These are phyloP conservation scores for Butyriboletus appendiculatus DNA, from an alignment of 1,284 basidiomycete species.

Conservation along the genomic window DNA sequence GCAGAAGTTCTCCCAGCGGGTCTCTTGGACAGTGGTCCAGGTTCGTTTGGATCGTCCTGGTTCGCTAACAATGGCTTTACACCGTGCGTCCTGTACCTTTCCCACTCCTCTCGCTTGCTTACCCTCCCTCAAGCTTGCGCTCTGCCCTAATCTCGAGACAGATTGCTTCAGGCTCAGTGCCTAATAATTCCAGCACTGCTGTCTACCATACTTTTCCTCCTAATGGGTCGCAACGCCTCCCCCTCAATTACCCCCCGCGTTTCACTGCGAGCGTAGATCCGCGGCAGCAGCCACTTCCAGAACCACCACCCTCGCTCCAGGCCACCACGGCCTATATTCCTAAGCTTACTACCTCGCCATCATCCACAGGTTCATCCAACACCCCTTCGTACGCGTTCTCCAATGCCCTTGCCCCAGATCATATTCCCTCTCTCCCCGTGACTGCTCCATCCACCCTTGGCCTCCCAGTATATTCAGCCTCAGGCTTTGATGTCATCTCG, in stretches of 20 bases:
- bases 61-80: conserved; percentile 47
- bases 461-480: conserved; percentile 77
- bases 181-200: neutral
- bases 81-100: conserved; percentile 20
- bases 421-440: neutral
- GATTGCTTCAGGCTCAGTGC: neutral
- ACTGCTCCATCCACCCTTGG: conserved; percentile 32
- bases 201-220: neutral
- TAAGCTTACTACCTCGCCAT: neutral
- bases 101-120: conserved; percentile 13
- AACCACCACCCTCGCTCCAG: conserved; percentile 5
- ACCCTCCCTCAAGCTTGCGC: conserved; percentile 27
- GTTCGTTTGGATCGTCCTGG: conserved; percentile 46
- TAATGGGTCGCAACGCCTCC: neutral
- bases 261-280: neutral
- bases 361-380: conserved; percentile 1
- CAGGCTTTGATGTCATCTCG: conserved; percentile 89
- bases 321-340: conserved; percentile 1
- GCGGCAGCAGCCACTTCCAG: conserved; percentile 7
- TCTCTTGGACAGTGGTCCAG: conserved; percentile 37
- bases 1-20: conserved; percentile 63
- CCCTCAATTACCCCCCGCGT: neutral
- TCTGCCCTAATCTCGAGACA: conserved; percentile 20
- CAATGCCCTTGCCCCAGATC: conserved; percentile 5
- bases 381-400: conserved; percentile 9